A percentile compares a stretch with the other conserved stretches of the same genome.
phyloP scores from a whole-genome alignment of 192 early-diverging fungal genomes.

The Pilaira anomala region DNA sequence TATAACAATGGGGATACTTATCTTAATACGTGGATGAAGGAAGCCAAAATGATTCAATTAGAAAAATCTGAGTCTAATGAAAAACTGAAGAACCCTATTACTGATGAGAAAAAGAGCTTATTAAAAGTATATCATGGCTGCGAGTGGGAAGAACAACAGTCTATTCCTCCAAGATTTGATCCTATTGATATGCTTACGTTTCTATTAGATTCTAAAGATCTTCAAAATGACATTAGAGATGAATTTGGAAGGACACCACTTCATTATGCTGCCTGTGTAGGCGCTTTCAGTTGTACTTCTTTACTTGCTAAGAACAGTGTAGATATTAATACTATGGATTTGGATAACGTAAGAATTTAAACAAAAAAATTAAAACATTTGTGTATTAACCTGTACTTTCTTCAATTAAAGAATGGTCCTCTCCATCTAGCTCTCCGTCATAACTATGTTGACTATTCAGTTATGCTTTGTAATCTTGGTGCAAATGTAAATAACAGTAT shows the following conservation, averaged over 20 bases:
- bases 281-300: conserved; percentile 49
- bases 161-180: conserved; percentile 33
- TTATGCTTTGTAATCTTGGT: conserved; percentile 46
- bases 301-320: conserved; percentile 33
- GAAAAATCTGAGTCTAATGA: not conserved
- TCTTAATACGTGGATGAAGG: conserved; percentile 18
- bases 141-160: conserved; percentile 28
- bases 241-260: conserved; percentile 51
- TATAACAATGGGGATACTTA: not conserved
- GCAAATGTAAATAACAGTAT: conserved; percentile 31
- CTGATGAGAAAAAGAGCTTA: not conserved
- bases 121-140: conserved; percentile 13
- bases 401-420: conserved; percentile 35
- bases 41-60: not conserved
- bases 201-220: conserved; percentile 22
- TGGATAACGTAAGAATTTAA: conserved; percentile 31
- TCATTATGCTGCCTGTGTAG: conserved; percentile 51
- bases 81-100: conserved; percentile 1
- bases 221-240: conserved; percentile 39
- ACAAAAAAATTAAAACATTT: not conserved
- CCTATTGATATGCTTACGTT: conserved; percentile 49
- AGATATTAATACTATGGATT: conserved; percentile 22
- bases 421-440: conserved; percentile 43
- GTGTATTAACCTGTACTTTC: not conserved
- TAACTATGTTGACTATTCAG: conserved; percentile 42